Evolutionary conservation across 1,139 yeast genomes (phyloP).

Genomic region (Suhomyces choctaworum): DNA sequence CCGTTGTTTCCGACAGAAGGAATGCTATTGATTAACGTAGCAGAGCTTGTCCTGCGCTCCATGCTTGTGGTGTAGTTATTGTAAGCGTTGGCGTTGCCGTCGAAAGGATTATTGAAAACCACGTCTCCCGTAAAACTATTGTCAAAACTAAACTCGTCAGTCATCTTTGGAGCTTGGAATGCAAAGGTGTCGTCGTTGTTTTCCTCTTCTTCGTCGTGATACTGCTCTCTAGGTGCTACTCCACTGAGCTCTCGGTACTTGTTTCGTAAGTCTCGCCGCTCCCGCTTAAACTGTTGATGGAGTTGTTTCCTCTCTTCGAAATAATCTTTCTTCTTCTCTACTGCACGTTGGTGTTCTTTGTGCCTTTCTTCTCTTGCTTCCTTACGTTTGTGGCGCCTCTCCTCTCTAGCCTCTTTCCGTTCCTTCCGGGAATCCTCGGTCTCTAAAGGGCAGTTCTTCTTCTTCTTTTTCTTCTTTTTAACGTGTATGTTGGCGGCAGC

Average conservation of each 20-base stretch:
- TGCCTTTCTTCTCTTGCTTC: background rate
- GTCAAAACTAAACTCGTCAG: conserved; percentile 2
- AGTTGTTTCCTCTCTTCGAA: conserved; percentile 11
- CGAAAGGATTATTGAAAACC: conserved; percentile 1
- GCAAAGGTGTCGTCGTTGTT: conserved; percentile 5
- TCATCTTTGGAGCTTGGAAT: background rate
- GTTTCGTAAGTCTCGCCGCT: conserved; percentile 13
- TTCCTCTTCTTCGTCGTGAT: conserved; percentile 1
- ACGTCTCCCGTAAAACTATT: conserved; percentile 2
- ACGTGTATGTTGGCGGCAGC: conserved; percentile 39
- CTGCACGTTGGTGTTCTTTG: background rate
- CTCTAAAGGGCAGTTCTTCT: too few relatives aligned
- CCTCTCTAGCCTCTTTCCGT: conserved; percentile 7
- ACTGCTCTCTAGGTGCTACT: background rate
- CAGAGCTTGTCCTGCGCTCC: conserved; percentile 7
- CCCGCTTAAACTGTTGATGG: conserved; percentile 12
- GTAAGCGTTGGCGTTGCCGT: background rate
- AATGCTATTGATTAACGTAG: conserved; percentile 2
- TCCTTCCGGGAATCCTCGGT: too few relatives aligned
- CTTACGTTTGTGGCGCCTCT: background rate
- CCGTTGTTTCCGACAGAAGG: background rate
- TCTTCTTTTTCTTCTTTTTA: conserved; percentile 20
- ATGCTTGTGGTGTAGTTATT: conserved; percentile 2
- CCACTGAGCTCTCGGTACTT: conserved; percentile 9
- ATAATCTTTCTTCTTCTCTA: conserved; percentile 8